Conservation (phyloP, 2,329 filamentous ascomycete species). For the Epichloe glyceriae region DNA sequence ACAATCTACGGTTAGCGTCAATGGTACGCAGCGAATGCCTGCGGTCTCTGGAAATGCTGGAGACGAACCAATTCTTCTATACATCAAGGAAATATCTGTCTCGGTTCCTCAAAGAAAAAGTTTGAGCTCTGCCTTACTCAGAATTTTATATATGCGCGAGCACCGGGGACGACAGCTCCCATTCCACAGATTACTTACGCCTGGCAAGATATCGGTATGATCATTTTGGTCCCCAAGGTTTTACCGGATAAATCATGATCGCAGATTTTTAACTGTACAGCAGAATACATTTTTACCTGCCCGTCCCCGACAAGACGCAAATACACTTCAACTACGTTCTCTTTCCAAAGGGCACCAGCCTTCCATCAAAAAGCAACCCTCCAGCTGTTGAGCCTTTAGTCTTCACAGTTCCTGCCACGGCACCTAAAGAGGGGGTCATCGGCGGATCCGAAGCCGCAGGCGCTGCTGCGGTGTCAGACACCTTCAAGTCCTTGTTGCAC, state of each 20-base stretch:
- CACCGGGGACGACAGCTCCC: slow-evolving; percentile 36
- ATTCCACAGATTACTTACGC: slow-evolving; percentile 42
- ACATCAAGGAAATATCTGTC: slow-evolving; percentile 54
- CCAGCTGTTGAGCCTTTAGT: slow-evolving; percentile 43
- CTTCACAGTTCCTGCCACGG: slow-evolving; percentile 46
- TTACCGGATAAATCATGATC: neutral
- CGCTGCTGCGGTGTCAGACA: slow-evolving; percentile 43
- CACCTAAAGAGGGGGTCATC: slow-evolving; percentile 48
- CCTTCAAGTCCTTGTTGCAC: slow-evolving; percentile 44
- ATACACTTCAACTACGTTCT: slow-evolving; percentile 54
- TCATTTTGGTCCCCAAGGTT: neutral
- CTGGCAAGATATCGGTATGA: slow-evolving; percentile 48
- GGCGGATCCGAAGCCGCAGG: slow-evolving; percentile 34
- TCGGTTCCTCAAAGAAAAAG: slow-evolving; percentile 56
- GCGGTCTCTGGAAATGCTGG: slow-evolving; percentile 20
- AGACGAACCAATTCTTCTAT: slow-evolving; percentile 40
- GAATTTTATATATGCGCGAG: slow-evolving; percentile 44
- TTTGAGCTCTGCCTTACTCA: slow-evolving; percentile 51
- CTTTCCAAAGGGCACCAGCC: slow-evolving; percentile 42
- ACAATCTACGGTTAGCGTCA: slow-evolving; percentile 13
- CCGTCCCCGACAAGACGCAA: slow-evolving; percentile 52
- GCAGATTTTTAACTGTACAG: slow-evolving; percentile 5
- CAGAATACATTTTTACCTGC: slow-evolving; percentile 50
- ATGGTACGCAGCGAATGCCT: slow-evolving; percentile 3
- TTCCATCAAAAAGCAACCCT: slow-evolving; percentile 33